Conservation (phyloP, 352 stramenopile species). For the Globisporangium iwayamae region DNA sequence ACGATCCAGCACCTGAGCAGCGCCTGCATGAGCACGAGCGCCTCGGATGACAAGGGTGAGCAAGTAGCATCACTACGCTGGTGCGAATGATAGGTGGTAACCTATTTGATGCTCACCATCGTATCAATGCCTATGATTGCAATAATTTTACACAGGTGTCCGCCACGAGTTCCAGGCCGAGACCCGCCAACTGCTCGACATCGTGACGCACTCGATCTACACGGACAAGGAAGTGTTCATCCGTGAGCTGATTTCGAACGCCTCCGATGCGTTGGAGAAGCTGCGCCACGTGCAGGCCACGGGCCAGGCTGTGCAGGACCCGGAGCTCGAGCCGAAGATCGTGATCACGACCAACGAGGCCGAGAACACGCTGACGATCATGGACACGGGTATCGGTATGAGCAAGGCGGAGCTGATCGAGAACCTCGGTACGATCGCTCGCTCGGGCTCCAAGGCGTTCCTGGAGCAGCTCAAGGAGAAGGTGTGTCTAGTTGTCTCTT, state of each 20-base stretch:
- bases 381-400: conserved; percentile 98
- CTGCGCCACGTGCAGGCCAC: conserved; percentile 92
- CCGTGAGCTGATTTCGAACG: conserved; percentile 98
- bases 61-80: background rate
- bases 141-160: conserved; percentile 28
- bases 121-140: background rate
- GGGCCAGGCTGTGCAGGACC: conserved; percentile 60
- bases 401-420: conserved; percentile 94
- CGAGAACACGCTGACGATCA: conserved; percentile 95
- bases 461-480: conserved; percentile 90
- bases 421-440: conserved; percentile 99
- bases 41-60: conserved; percentile 38
- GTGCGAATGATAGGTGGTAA: background rate
- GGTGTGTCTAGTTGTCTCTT: conserved; percentile 12
- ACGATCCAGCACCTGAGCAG: conserved; percentile 32
- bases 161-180: conserved; percentile 94
- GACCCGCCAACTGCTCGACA: conserved; percentile 94
- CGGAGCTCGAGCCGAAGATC: conserved; percentile 94
- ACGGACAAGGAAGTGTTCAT: conserved; percentile 99
- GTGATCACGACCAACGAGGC: conserved; percentile 95
- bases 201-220: conserved; percentile 99
- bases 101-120: background rate
- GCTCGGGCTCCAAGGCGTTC: conserved; percentile 97
- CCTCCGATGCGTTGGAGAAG: conserved; percentile 98
- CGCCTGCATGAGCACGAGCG: conserved; percentile 35